Evolutionary conservation across 78 protist species (phyloP).

Genomic region (Speleostelium caveatum): DNA sequence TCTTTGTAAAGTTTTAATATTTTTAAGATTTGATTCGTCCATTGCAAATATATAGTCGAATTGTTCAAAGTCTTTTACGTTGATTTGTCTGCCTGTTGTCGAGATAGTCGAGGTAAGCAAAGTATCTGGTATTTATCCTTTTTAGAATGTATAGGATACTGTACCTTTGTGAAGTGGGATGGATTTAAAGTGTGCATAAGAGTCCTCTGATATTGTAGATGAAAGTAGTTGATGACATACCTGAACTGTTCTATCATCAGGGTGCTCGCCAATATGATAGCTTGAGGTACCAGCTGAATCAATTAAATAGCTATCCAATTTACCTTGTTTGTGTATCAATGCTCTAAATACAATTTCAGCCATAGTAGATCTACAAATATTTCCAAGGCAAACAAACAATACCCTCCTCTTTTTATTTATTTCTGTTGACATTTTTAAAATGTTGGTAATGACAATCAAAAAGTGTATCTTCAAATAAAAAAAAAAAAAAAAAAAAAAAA

Average conservation of each 20-base stretch:
- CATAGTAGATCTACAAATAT: slow-evolving; percentile 18
- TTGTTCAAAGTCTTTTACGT: slow-evolving; percentile 1
- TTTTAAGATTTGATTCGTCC: slow-evolving; percentile 57
- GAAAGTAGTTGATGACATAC: not conserved
- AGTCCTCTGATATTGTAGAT: slow-evolving; percentile 11
- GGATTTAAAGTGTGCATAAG: slow-evolving; percentile 36
- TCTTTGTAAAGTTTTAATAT: slow-evolving; percentile 30
- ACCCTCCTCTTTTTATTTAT: slow-evolving; percentile 15
- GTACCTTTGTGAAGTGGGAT: slow-evolving; percentile 32
- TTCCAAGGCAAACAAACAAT: slow-evolving; percentile 76
- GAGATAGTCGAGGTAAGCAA: no score
- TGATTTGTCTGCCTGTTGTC: slow-evolving; percentile 42
- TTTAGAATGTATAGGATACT: no score
- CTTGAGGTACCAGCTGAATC: slow-evolving; percentile 51
- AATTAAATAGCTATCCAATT: slow-evolving; percentile 26
- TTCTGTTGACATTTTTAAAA: not conserved
- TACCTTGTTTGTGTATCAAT: not conserved
- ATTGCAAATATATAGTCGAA: slow-evolving; percentile 63
- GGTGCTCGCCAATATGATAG: slow-evolving; percentile 70
- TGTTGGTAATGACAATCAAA: no score
- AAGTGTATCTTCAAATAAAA: not conserved
- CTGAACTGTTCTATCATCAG: slow-evolving; percentile 40
- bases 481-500: no score
- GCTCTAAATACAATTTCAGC: slow-evolving; percentile 58
- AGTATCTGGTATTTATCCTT: no score